Conservation (phyloP, 441 rosid species). For the Euphorbia corollata region DNA sequence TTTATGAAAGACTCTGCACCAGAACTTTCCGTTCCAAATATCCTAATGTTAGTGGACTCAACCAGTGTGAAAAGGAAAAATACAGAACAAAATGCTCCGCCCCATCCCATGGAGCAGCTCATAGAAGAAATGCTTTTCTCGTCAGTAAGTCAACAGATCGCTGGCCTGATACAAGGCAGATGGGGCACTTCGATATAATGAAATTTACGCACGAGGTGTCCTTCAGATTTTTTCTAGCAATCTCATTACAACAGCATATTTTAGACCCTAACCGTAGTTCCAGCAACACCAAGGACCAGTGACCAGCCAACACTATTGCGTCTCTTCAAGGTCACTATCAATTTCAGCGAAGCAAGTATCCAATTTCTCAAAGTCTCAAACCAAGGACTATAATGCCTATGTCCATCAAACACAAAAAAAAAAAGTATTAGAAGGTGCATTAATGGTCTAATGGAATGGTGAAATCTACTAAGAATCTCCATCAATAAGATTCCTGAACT, state of each 20-base stretch:
- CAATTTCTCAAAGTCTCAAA: too few relatives aligned
- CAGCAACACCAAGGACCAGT: background rate
- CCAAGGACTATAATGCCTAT: background rate
- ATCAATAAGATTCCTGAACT: too few relatives aligned
- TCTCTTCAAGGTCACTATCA: too few relatives aligned
- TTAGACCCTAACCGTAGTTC: slow-evolving; percentile 7
- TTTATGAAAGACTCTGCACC: slow-evolving; percentile 35
- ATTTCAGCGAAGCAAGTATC: too few relatives aligned
- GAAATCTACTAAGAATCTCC: background rate
- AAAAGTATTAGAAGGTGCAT: background rate
- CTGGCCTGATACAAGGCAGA: slow-evolving; percentile 11
- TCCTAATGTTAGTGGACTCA: slow-evolving; percentile 44
- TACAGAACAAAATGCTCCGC: slow-evolving; percentile 40
- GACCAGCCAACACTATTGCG: background rate
- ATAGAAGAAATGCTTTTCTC: slow-evolving; percentile 9
- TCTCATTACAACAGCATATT: slow-evolving; percentile 6
- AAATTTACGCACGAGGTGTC: background rate
- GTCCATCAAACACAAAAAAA: background rate
- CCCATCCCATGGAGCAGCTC: slow-evolving; percentile 50
- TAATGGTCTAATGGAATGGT: background rate
- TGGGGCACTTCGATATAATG: slow-evolving; percentile 7
- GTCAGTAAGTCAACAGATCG: slow-evolving; percentile 11
- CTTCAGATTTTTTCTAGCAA: slow-evolving; percentile 3
- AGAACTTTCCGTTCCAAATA: slow-evolving; percentile 35
- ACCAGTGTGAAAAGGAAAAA: slow-evolving; percentile 45